A percentile compares a stretch with the other conserved stretches of the same genome.
Evolutionary conservation across 2,329 filamentous ascomycete genomes (phyloP).

Genomic region (Colletotrichum lentis): DNA sequence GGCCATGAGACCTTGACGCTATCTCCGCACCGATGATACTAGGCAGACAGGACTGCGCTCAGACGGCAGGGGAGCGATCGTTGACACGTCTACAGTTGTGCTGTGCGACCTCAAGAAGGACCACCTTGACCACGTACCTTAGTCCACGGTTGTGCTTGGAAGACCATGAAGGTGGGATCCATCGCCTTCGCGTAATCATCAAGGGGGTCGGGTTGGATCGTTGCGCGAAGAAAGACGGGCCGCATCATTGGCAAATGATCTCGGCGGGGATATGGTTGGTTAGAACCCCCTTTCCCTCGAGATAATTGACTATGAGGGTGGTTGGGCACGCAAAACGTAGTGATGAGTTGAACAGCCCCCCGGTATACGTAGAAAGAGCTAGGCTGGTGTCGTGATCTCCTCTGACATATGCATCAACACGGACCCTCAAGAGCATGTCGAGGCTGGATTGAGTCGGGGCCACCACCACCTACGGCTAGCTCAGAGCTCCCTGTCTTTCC

Average conservation of each 20-base stretch:
- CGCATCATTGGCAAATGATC: conserved; percentile 20
- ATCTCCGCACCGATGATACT: not conserved
- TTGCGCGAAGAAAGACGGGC: conserved; percentile 25
- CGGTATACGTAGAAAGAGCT: not conserved
- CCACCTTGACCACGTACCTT: no score
- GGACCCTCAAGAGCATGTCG: not conserved
- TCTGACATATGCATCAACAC: conserved; percentile 10
- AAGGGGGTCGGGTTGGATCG: not conserved
- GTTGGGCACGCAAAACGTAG: not conserved
- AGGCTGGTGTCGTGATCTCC: not conserved
- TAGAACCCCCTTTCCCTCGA: not conserved
- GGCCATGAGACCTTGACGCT: not conserved
- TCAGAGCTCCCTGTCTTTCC: not conserved
- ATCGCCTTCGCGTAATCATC: conserved; percentile 28
- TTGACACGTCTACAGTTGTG: not conserved
- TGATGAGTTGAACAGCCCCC: not conserved
- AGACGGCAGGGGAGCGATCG: not conserved
- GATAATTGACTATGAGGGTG: not conserved
- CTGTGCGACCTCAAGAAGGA: no score
- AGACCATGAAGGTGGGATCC: not conserved
- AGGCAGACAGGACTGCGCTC: not conserved
- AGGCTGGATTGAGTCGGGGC: not conserved
- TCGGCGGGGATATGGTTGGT: conserved; percentile 24
- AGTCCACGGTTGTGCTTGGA: not conserved
- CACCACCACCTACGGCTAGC: not conserved